Evolutionary conservation across 2,329 filamentous ascomycete species (phyloP), one percentile per base, ranked within the genome.

Genomic region (Epichloe sylvatica): DNA sequence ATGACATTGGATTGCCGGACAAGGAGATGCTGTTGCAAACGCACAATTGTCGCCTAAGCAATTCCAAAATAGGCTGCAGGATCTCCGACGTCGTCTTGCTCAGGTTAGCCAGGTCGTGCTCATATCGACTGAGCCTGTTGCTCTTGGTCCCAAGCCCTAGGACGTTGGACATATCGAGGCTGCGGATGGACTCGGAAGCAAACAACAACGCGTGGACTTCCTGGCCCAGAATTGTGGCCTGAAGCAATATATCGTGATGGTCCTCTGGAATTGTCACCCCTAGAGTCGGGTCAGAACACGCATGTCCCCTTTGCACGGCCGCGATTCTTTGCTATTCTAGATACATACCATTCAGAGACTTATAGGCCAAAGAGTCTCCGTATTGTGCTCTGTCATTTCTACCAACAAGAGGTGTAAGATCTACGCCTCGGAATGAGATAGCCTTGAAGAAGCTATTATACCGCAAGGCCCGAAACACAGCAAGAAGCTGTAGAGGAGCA

Each of bases 391-490:
- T 67, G 52, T 79, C 76, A 44, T 67, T 67, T 45, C 60, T 66
- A 37, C 62, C 62, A 33, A 59, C 59, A 12, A 69, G 56, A 7
- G 64, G 56, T 1, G 69, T 70, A 19, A 80, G 64, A 53, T 78
- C 72, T 13, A 79, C 67, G 47, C 74, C 69, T 9, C 66, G 61
- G 53, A 80, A 77, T 2, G 74, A 78, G n/a, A 80, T 60, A 0
- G 75, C 73, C 51, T 73, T 75, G 62, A 80, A 79, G 55, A 74
- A 79, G 54, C 75, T 76, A 49, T 80, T 80, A 58, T 77, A 80
- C 9, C 76, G 69, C 51, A 79, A 61, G 2, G 76, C 74, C 4
- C 75, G 70, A 55, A 79, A 70, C 1, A 78, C 70, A 9, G 76
- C 76, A n/a, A 80, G 61, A 3, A 80, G 64, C 57, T 80, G 76